Evolutionary conservation across 495 filamentous ascomycete genomes (phyloP).

Genomic region (Talaromyces wortmannii): DNA sequence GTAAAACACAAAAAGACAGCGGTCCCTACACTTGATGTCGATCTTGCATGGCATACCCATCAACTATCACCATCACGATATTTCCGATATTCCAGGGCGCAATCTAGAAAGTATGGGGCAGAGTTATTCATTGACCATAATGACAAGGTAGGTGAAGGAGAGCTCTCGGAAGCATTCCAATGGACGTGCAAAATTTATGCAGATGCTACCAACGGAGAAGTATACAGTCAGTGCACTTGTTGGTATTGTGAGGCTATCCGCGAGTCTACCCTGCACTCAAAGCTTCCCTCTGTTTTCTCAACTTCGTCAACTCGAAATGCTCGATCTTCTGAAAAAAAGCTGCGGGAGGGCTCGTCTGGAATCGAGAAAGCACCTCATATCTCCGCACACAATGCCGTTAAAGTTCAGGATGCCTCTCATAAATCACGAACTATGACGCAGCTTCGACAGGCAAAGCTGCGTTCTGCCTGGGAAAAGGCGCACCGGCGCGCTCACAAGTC

Average conservation of each 20-base stretch:
- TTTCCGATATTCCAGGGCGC: conserved; percentile 40
- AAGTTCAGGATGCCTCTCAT: conserved; percentile 7
- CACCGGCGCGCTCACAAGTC: conserved; percentile 55
- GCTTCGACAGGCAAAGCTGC: conserved; percentile 35
- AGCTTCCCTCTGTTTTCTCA: conserved; percentile 14
- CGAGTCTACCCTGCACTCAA: conserved; percentile 47
- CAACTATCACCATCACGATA: conserved; percentile 61
- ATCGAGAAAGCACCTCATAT: conserved; percentile 63
- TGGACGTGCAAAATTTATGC: conserved; percentile 70
- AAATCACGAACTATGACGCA: conserved; percentile 9
- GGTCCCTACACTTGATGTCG: conserved; percentile 81
- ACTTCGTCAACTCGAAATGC: conserved; percentile 24
- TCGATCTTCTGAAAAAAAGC: conserved; percentile 32
- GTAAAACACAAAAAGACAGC: conserved; percentile 45
- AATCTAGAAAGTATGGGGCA: not conserved
- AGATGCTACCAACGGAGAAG: conserved; percentile 46
- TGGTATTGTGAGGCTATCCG: conserved; percentile 80
- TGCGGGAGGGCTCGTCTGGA: conserved; percentile 40
- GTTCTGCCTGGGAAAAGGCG: conserved; percentile 54
- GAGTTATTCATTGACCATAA: conserved; percentile 68
- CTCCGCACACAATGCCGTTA: conserved; percentile 56
- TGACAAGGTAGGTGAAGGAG: conserved; percentile 67
- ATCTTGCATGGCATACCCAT: conserved; percentile 70
- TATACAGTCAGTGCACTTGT: conserved; percentile 80
- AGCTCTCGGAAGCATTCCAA: conserved; percentile 57